These are phyloP conservation scores for Camelina laxa DNA, from an alignment of 345 rosid species.

Conservation along the genomic window DNA sequence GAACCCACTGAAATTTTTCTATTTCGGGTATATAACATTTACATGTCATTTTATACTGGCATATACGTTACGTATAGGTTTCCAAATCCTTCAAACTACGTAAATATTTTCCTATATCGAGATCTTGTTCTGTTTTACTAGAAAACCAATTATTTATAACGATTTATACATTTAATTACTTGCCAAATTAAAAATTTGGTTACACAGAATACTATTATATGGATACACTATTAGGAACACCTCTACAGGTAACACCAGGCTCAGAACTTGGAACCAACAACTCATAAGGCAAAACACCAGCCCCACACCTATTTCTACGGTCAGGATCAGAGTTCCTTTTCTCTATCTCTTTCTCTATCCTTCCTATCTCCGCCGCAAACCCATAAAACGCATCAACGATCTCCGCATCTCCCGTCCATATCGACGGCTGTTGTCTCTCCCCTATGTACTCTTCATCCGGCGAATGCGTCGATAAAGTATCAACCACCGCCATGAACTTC, in stretches of 20 bases:
- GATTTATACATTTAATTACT: not conserved
- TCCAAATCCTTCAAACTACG: too few species aligned
- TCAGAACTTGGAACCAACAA: constrained; percentile 84
- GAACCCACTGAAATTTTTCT: too few species aligned
- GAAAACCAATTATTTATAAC: not conserved
- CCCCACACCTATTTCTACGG: constrained; percentile 83
- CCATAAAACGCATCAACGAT: constrained; percentile 74
- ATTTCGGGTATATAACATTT: too few species aligned
- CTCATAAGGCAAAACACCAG: constrained; percentile 96
- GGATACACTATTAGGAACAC: constrained; percentile 93
- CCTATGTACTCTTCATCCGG: constrained; percentile 97
- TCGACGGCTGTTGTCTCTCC: constrained; percentile 83
- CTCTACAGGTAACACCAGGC: constrained; percentile 96
- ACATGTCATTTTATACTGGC: too few species aligned
- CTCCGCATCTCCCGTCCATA: constrained; percentile 77
- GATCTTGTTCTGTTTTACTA: not conserved
- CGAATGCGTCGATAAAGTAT: constrained; percentile 89
- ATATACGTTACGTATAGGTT: too few species aligned
- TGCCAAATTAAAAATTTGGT: not conserved
- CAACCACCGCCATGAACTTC: constrained; percentile 95
- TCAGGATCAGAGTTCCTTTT: constrained; percentile 66
- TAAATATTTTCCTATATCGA: too few species aligned
- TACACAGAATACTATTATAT: constrained; percentile 49
- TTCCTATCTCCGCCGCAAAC: constrained; percentile 74
- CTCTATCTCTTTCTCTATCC: constrained; percentile 84